A percentile compares a stretch with the other conserved stretches of the same genome.
phyloP scores from a whole-genome alignment of 106 monocot genomes.

The Xerophyta viscosa region DNA sequence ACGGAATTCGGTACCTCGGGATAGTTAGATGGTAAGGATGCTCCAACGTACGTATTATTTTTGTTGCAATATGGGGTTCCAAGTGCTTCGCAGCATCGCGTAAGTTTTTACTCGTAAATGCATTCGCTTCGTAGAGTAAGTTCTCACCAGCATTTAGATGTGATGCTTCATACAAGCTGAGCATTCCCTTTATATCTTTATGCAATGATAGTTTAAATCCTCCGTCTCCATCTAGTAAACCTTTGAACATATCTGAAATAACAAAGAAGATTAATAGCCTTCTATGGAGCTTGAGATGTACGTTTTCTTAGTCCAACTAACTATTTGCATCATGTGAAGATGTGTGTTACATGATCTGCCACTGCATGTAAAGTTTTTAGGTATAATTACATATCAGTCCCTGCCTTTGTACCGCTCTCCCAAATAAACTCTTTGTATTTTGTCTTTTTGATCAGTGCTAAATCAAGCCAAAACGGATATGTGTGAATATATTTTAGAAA shows the following conservation, averaged over 20 bases:
- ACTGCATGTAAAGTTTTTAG: no score
- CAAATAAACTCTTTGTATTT: no score
- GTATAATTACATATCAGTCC: no score
- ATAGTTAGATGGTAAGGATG: constrained; percentile 28
- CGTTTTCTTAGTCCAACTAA: no score
- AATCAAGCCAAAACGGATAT: no score
- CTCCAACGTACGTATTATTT: constrained; percentile 18
- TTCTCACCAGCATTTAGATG: constrained; percentile 28
- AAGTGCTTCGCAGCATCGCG: constrained; percentile 1
- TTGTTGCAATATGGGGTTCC: constrained; percentile 3
- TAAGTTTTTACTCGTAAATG: constrained; percentile 21
- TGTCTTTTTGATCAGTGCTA: no score
- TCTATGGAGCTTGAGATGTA: no score
- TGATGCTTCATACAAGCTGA: constrained; percentile 47
- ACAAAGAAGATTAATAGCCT: no score
- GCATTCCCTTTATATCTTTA: constrained; percentile 24
- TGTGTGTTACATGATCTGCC: no score
- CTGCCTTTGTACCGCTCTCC: no score
- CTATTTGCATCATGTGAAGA: no score
- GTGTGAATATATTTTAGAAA: no score
- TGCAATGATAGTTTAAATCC: constrained; percentile 10
- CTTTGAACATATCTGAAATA: constrained; percentile 19
- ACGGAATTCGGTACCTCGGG: constrained; percentile 12
- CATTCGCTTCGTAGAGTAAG: constrained; percentile 23
- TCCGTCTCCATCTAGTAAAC: constrained; percentile 19